Conservation (phyloP, 192 early-diverging fungal genomes). For the Gryganskiella cystojenkinii region DNA sequence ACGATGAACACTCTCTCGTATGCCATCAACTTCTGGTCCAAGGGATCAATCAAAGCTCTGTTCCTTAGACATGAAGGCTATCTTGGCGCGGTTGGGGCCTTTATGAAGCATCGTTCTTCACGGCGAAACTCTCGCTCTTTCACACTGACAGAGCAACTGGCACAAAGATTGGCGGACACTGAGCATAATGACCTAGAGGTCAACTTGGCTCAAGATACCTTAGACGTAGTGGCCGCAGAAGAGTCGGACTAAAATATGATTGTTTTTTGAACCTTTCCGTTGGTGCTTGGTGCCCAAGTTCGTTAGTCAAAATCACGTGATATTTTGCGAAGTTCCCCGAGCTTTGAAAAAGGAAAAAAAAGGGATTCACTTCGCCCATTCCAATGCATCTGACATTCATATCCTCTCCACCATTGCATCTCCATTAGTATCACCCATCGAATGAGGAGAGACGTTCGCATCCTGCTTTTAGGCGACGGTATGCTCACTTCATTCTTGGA, state of each 20-base stretch:
- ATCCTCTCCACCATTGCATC: background rate
- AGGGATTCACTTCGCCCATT: background rate
- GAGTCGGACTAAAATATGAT: constrained; percentile 26
- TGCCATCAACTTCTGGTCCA: constrained; percentile 98
- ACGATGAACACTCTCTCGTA: constrained; percentile 98
- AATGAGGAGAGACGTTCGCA: constrained; percentile 91
- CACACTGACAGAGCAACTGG: constrained; percentile 32
- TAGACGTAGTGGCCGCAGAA: constrained; percentile 47
- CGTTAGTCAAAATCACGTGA: background rate
- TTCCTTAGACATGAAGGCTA: constrained; percentile 99
- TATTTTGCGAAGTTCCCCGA: no score
- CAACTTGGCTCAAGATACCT: constrained; percentile 40
- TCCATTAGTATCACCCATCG: background rate
- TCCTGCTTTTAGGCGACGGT: constrained; percentile 94
- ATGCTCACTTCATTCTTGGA: constrained; percentile 16
- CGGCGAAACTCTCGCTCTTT: constrained; percentile 52
- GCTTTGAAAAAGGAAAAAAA: background rate
- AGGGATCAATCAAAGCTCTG: constrained; percentile 91
- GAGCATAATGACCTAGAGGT: constrained; percentile 33
- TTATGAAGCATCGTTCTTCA: constrained; percentile 45
- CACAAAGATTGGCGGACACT: constrained; percentile 30
- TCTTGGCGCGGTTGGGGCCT: constrained; percentile 92
- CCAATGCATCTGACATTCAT: background rate
- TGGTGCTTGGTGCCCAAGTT: no score
- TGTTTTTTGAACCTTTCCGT: no score